Conservation (phyloP, 2,329 filamentous ascomycete species). For the Fusarium mundagurra region DNA sequence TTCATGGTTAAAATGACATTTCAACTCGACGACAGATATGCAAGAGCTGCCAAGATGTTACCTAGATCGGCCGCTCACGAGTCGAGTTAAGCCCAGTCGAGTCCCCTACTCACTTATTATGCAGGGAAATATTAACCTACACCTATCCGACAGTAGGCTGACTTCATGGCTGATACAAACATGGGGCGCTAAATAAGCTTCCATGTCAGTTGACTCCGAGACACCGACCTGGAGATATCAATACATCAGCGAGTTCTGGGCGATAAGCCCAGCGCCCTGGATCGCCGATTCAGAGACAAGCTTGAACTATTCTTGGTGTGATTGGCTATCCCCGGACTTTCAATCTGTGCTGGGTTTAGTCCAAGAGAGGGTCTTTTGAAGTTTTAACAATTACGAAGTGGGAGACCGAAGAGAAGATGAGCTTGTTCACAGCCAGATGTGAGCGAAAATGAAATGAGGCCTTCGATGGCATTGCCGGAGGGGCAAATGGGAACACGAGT, state of each 20-base stretch:
- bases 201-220: conserved; percentile 31
- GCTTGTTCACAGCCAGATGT: background rate
- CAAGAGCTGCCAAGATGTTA: conserved; percentile 20
- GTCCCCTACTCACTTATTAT: conserved; percentile 12
- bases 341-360: conserved; percentile 7
- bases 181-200: conserved; percentile 24
- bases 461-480: conserved; percentile 4
- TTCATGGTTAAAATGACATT: conserved; percentile 7
- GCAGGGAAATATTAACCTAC: conserved; percentile 22
- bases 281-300: conserved; percentile 39
- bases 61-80: conserved; percentile 21
- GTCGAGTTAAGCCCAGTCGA: conserved; percentile 12
- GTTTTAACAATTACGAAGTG: conserved; percentile 12
- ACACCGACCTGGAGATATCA: conserved; percentile 19
- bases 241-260: conserved; percentile 24
- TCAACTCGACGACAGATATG: conserved; percentile 12
- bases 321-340: conserved; percentile 47
- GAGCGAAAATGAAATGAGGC: conserved; percentile 24
- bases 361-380: conserved; percentile 22
- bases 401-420: background rate
- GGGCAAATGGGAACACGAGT: conserved; percentile 5
- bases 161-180: conserved; percentile 22
- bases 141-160: conserved; percentile 3
- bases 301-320: conserved; percentile 17
- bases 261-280: conserved; percentile 35